These are phyloP conservation scores for Candida qinlingensis DNA, from an alignment of 805 yeast species.

Conservation along the genomic window DNA sequence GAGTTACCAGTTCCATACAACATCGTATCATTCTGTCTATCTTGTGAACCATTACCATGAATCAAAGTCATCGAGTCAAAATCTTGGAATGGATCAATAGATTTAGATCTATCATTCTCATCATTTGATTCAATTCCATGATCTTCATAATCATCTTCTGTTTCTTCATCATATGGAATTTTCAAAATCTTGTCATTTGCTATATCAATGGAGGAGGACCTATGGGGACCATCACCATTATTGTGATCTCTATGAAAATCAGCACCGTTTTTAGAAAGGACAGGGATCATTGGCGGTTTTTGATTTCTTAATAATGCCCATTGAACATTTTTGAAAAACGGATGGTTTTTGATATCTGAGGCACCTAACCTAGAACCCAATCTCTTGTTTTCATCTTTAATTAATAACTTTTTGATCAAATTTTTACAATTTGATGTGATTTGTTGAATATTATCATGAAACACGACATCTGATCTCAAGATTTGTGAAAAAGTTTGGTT, in stretches of 20 bases:
- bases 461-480: slow-evolving; percentile 75
- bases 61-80: slow-evolving; percentile 84
- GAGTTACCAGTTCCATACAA: slow-evolving; percentile 41
- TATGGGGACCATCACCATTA: slow-evolving; percentile 12
- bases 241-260: slow-evolving; percentile 37
- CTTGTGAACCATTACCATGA: slow-evolving; percentile 49
- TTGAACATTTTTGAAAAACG: slow-evolving; percentile 84
- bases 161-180: slow-evolving; percentile 11
- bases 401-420: slow-evolving; percentile 72
- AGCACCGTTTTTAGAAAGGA: slow-evolving; percentile 48
- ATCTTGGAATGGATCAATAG: slow-evolving; percentile 70
- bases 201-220: slow-evolving; percentile 24
- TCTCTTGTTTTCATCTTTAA: slow-evolving; percentile 84
- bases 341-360: slow-evolving; percentile 85
- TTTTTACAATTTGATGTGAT: slow-evolving; percentile 74
- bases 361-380: slow-evolving; percentile 94
- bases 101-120: slow-evolving; percentile 9
- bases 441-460: slow-evolving; percentile 56
- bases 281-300: slow-evolving; percentile 94
- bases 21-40: slow-evolving; percentile 35
- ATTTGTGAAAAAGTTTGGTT: slow-evolving; percentile 87
- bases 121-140: not conserved
- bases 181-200: slow-evolving; percentile 22
- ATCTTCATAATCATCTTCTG: slow-evolving; percentile 18
- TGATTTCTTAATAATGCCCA: slow-evolving; percentile 95